phyloP scores from a whole-genome alignment of 225 moss, liverwort and hornwort species.

The Lunularia cruciata region DNA sequence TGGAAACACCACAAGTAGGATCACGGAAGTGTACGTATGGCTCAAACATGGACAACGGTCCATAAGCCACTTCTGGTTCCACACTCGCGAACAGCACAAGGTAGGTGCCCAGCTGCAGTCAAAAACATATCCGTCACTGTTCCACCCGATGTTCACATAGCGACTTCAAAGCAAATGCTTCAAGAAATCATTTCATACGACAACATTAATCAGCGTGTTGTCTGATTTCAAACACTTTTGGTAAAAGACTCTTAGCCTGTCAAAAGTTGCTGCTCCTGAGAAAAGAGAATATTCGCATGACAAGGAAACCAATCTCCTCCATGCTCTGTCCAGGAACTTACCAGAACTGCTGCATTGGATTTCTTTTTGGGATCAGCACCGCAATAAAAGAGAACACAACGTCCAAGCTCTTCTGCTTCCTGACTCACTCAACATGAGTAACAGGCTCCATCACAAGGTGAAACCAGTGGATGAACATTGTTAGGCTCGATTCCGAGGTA shows the following conservation, averaged over 20 bases:
- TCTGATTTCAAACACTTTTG: too few species aligned
- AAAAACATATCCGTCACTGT: too few species aligned
- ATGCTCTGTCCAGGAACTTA: conserved; percentile 29
- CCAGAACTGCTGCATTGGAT: conserved; percentile 94
- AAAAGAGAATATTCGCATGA: too few species aligned
- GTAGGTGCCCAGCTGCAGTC: conserved; percentile 94
- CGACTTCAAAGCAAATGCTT: too few species aligned
- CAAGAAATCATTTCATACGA: too few species aligned
- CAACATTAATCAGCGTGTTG: too few species aligned
- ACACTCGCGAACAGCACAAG: conserved; percentile 82
- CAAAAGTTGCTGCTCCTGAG: too few species aligned
- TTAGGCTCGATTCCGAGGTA: conserved; percentile 25
- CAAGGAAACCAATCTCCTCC: too few species aligned
- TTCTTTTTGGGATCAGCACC: conserved; percentile 82
- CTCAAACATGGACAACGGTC: conserved; percentile 83
- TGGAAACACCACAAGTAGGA: conserved; percentile 92
- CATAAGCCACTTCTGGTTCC: conserved; percentile 88
- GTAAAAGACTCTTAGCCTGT: too few species aligned
- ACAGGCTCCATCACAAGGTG: conserved; percentile 43
- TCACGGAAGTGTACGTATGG: conserved; percentile 88
- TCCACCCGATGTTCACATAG: too few species aligned
- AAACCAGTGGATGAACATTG: conserved; percentile 34
- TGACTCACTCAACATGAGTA: conserved; percentile 47
- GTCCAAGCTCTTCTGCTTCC: conserved; percentile 96
- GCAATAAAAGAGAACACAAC: conserved; percentile 88